Conservation (phyloP, 2,329 filamentous ascomycete genomes). For the Penicillium sp. region DNA sequence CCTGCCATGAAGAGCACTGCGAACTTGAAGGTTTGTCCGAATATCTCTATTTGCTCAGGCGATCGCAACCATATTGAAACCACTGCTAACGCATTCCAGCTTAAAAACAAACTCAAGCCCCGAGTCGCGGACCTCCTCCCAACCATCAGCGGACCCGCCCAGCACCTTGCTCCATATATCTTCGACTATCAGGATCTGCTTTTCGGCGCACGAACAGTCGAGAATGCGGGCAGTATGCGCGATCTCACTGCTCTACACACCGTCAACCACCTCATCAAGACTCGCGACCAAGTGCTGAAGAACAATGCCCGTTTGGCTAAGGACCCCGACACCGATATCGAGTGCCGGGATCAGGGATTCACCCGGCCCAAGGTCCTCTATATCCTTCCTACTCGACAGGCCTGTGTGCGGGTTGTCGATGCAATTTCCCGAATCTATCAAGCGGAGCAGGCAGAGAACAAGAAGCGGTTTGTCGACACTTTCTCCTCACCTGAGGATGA, state of each 20-base stretch:
- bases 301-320: conserved; percentile 81
- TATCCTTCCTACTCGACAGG: conserved; percentile 84
- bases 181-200: conserved; percentile 84
- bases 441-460: conserved; percentile 92
- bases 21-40: conserved; percentile 40
- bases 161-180: conserved; percentile 69
- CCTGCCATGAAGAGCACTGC: conserved; percentile 36
- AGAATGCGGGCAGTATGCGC: conserved; percentile 71
- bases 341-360: conserved; percentile 91
- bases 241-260: conserved; percentile 79
- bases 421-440: conserved; percentile 75
- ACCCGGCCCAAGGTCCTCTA: conserved; percentile 92
- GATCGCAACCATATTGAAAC: no score
- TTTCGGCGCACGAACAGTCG: conserved; percentile 71
- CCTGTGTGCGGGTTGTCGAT: conserved; percentile 78
- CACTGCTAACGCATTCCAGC: conserved; percentile 40
- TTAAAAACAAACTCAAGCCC: conserved; percentile 72
- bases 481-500: conserved; percentile 73
- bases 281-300: conserved; percentile 87
- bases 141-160: conserved; percentile 65
- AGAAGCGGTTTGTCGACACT: conserved; percentile 84
- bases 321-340: conserved; percentile 68
- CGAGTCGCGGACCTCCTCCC: conserved; percentile 58
- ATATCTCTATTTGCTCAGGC: no score
- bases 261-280: conserved; percentile 92